These are phyloP conservation scores for Zygotorulaspora sp. DNA, from an alignment of 805 yeast genomes.

Conservation along the genomic window DNA sequence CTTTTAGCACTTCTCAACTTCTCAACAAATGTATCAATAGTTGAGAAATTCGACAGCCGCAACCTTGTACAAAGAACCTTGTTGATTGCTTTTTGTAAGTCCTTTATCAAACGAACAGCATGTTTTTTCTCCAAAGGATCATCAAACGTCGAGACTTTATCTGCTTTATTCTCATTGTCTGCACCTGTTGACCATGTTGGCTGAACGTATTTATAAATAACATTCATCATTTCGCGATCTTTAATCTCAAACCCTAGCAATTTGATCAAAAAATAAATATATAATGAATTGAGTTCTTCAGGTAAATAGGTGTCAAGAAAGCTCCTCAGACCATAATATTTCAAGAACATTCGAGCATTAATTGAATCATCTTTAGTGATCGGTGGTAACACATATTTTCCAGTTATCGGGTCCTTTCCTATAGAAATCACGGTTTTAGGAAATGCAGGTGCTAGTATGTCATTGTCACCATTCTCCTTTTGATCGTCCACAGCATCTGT, in stretches of 20 bases:
- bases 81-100: conserved; percentile 60
- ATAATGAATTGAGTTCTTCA: conserved; percentile 52
- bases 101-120: conserved; percentile 45
- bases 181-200: conserved; percentile 14
- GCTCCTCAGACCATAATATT: conserved; percentile 51
- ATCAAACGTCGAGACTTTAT: conserved; percentile 25
- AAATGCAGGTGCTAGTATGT: conserved; percentile 16
- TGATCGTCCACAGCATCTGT: too few relatives aligned
- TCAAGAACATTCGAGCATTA: conserved; percentile 50
- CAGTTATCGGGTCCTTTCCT: conserved; percentile 24
- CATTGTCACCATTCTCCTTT: conserved; percentile 7
- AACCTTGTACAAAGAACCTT: conserved; percentile 55
- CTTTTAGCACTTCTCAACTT: conserved; percentile 53
- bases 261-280: conserved; percentile 52
- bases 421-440: conserved; percentile 27
- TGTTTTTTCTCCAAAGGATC: conserved; percentile 42
- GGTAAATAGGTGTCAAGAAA: conserved; percentile 64
- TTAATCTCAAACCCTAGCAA: conserved; percentile 56
- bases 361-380: conserved; percentile 43
- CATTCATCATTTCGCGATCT: conserved; percentile 35
- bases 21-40: conserved; percentile 54
- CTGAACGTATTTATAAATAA: conserved; percentile 27
- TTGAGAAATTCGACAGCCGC: conserved; percentile 48
- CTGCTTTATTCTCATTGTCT: conserved; percentile 10
- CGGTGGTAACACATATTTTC: conserved; percentile 35